Percentiles rank a stretch among this genome's conserved stretches.
Conservation (phyloP, 768 basidiomycete species). For the Pulveroboletus sp. region DNA sequence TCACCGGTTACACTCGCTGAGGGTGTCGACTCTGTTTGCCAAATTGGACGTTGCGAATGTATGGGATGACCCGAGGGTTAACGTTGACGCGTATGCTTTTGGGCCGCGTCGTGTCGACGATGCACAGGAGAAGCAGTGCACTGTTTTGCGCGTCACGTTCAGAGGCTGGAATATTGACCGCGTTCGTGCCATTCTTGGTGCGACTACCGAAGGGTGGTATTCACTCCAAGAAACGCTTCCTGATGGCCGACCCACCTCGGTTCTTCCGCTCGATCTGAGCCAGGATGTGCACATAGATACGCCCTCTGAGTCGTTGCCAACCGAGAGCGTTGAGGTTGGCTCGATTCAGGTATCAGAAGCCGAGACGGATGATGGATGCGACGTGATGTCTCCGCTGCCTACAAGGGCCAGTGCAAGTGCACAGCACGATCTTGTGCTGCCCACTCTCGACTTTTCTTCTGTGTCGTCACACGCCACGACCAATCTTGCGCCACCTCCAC, state of each 20-base stretch:
- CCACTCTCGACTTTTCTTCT: slow-evolving; percentile 70
- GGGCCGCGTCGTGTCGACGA: slow-evolving; percentile 37
- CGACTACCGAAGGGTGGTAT: slow-evolving; percentile 74
- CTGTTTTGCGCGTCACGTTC: slow-evolving; percentile 65
- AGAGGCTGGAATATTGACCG: slow-evolving; percentile 66
- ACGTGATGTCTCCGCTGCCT: slow-evolving; percentile 6
- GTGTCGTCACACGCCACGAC: slow-evolving; percentile 28
- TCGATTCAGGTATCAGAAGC: slow-evolving; percentile 7
- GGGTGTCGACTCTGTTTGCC: slow-evolving; percentile 65
- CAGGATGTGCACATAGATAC: background rate
- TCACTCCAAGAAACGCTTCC: slow-evolving; percentile 53
- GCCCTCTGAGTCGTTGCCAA: background rate
- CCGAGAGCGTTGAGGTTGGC: slow-evolving; percentile 8
- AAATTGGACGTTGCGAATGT: slow-evolving; percentile 66
- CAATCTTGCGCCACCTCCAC: slow-evolving; percentile 7
- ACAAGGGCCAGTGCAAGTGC: slow-evolving; percentile 43
- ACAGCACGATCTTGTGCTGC: slow-evolving; percentile 67
- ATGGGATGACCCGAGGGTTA: slow-evolving; percentile 49
- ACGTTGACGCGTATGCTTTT: slow-evolving; percentile 59
- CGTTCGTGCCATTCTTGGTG: slow-evolving; percentile 66
- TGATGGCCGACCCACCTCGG: slow-evolving; percentile 7
- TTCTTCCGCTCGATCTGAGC: slow-evolving; percentile 1
- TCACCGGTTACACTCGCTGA: slow-evolving; percentile 54
- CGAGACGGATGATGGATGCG: slow-evolving; percentile 1
- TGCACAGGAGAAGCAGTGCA: slow-evolving; percentile 50